Base-by-base conservation (phyloP, 1,139 yeast genomes). In the Ogataea hybrid region DNA sequence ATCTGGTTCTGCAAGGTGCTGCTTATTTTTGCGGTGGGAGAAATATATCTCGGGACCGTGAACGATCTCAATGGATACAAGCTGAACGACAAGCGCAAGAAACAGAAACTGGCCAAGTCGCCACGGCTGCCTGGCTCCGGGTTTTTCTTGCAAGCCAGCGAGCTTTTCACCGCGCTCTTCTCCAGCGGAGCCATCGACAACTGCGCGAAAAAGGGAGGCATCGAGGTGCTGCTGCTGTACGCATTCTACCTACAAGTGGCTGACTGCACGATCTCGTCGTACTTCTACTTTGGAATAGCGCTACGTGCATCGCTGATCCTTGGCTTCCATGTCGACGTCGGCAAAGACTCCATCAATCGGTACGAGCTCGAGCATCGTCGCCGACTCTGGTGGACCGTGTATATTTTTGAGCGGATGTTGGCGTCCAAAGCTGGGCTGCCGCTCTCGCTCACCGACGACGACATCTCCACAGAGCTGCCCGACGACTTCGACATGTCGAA, bases 351-450 rank as follows among this genome's bases (percentile, higher is more conserved):
- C 23, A 58, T 84, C 41, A 72, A 80, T 43, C 63, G 86, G 39
- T 82, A 73, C 54, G 89, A 84, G 56, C 62, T 84, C 41, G 96
- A 87, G 53, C 95, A 87, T 60, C 68, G 94, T 51, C 70, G 95
- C 57, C 68, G 96, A 52, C 65, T 87, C 16, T 87, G 95, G 92
- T 87, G 96, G 96, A 85, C 95, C 0, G 90, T 86, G 9, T 86
- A 85, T 62, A 85, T 85, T 86, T 83, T 83, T 57, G 96, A 87
- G 64, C 65, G 95, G 59, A 86, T 86, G 88, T 65, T 86, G 34
- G 81, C 89, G 15, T 83, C 94, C 10, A 87, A 87, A 56, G 90
- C 92, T 1, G 96, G 96, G 0, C 67, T 86, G 28, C 95, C 96
- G 0, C 63, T 85, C 33, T 80, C 90, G 42, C 73, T 86, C 50